Conservation (phyloP, 345 rosid genomes). For the Pelargonium nanum region DNA sequence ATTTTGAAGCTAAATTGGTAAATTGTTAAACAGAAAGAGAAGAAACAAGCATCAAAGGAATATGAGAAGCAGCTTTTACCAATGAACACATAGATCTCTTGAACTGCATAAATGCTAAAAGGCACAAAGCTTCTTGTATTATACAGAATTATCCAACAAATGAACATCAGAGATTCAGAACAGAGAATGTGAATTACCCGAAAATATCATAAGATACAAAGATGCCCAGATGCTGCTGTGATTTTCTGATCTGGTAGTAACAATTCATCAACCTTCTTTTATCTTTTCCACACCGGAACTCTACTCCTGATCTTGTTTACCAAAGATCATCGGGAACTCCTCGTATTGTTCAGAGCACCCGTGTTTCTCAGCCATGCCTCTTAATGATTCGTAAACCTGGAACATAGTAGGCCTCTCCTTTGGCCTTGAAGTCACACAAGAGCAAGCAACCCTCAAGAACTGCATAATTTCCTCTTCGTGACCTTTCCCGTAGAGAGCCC, state of each 20-base stretch:
- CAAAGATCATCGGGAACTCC: constrained; percentile 19
- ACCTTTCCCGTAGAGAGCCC: constrained; percentile 25
- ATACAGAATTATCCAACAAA: constrained; percentile 16
- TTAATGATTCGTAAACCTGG: constrained; percentile 31
- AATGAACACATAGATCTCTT: constrained; percentile 8
- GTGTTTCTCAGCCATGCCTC: constrained; percentile 13
- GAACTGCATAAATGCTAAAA: background rate
- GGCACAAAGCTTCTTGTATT: constrained; percentile 1
- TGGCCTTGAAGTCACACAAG: constrained; percentile 32
- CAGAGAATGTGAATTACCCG: too few relatives aligned
- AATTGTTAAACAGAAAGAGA: background rate
- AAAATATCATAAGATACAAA: constrained; percentile 14
- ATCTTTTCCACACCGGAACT: too few relatives aligned
- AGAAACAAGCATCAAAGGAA: background rate
- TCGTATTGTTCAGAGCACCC: constrained; percentile 18
- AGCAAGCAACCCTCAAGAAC: constrained; percentile 37
- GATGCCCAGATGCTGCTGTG: constrained; percentile 8
- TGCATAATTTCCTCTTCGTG: constrained; percentile 32
- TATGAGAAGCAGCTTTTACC: background rate
- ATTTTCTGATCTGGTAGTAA: background rate
- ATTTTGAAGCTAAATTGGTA: too few relatives aligned
- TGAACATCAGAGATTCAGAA: background rate
- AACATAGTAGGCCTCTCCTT: constrained; percentile 45
- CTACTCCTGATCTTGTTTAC: constrained; percentile 22
- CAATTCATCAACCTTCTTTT: background rate